Base-by-base conservation (phyloP, 176 grass and related monocot species). In the Zoysia japonica region DNA sequence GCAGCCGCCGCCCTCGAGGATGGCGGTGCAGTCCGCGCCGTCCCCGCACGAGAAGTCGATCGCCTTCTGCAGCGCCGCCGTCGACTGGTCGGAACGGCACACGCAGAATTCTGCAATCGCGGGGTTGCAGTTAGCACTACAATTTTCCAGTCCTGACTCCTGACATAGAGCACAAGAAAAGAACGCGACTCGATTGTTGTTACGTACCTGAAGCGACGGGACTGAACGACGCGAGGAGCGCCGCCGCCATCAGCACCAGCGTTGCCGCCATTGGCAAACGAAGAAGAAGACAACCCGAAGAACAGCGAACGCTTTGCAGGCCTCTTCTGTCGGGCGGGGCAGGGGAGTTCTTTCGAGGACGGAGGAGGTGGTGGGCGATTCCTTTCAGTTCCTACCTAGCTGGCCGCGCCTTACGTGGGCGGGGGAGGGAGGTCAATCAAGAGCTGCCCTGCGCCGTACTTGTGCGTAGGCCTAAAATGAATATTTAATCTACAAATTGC, bases 11-110 rank as follows among this genome's bases (percentile, higher is more conserved):
- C 66, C 88, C 61, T 75, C 35, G 45, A 44, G 16, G 80, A 94
- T 90, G 6, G 55, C 10, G 5, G 43, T 76, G 88, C 95, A 97
- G 77, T 97, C 89, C 11, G 87, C 89, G 11, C 85, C 88, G 6
- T 88, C 92, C 80, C 91, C 95, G 80, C 92, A 97, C n/a, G 95
- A 72, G 89, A 81, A 97, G 85, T 97, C 95, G 40, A 97, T 76
- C 74, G 89, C 80, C 79, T 90, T 90, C 86, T 97, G 95, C 68
- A 97, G 80, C 51, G 48, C 45, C 56, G 74, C 2, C 72, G 68
- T 72, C 41, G 80, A 37, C 87, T 80, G 83, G 45, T 97, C 95
- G 47, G 95, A 83, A 16, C 66, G 87, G 64, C 95, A 97, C 63
- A 97, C 85, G 80, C 95, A 97, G 89, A 89, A 97, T 79, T 97